A percentile compares a stretch with the other conserved stretches of the same genome.
These are phyloP conservation scores for Hericium coralloides DNA, from an alignment of 768 basidiomycete species.

Conservation along the genomic window DNA sequence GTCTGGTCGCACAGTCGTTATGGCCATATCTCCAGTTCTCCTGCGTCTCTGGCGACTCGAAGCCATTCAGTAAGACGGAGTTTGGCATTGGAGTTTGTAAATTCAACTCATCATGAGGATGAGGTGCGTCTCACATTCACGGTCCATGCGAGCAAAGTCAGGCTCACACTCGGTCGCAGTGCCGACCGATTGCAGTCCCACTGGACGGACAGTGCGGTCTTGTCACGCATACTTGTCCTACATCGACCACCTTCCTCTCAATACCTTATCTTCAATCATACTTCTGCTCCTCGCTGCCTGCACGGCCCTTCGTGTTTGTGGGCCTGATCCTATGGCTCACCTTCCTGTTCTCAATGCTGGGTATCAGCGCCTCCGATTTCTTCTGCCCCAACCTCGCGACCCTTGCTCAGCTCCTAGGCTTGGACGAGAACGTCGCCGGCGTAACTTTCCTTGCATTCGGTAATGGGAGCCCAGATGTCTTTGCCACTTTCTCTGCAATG, in stretches of 20 bases:
- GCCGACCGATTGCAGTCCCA: conserved; percentile 52
- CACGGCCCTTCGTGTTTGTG: conserved; percentile 53
- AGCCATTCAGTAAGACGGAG: neutral
- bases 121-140: conserved; percentile 9
- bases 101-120: neutral
- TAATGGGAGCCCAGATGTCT: conserved; percentile 94
- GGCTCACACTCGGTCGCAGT: conserved; percentile 31
- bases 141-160: neutral
- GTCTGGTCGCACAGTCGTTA: conserved; percentile 48
- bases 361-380: conserved; percentile 93
- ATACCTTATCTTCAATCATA: conserved; percentile 63
- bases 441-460: conserved; percentile 97
- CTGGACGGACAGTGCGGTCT: conserved; percentile 53
- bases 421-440: conserved; percentile 91
- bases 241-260: conserved; percentile 54
- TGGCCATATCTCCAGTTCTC: conserved; percentile 12
- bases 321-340: conserved; percentile 69
- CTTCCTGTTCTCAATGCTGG: conserved; percentile 94
- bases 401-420: conserved; percentile 72
- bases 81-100: neutral
- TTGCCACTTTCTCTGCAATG: conserved; percentile 94
- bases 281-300: conserved; percentile 50
- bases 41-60: neutral
- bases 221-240: conserved; percentile 48
- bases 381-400: conserved; percentile 95